Base-by-base conservation (phyloP, 2,329 filamentous ascomycete genomes). In the Colletotrichum gloeosporioides region DNA sequence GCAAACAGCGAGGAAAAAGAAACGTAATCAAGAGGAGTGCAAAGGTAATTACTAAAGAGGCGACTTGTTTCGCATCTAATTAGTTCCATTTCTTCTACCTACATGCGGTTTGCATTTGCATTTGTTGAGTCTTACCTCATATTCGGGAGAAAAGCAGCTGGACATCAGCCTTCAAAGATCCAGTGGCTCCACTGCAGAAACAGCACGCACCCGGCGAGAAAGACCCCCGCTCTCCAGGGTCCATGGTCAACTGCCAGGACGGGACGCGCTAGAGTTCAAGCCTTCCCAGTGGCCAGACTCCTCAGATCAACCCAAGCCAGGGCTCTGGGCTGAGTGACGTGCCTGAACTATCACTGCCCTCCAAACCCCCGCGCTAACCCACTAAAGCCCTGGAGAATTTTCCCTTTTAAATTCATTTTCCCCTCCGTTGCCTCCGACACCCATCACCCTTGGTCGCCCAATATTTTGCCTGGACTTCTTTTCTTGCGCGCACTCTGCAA, bases 311-410 rank as follows among this genome's bases (percentile, higher is more conserved):
- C 57, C 57, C 64, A 64, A 39, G 44, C 68, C 72, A 66, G 69
- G 73, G 73, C 69, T 72, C 73, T 67, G 31, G 27, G 62, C 73
- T 67, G 53, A 64, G 71, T 69, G 74, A 69, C 65, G 74, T 76
- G 74, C 73, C 73, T 49, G 39, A 12, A 49, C 39, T 76, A 76
- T 74, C 71, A 76, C 57, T 32, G 63, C 74, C 71, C 44, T 74
- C 44, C 74, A 75, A 77, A 75, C 61, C 77, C 77, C 77, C 76
- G 76, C 77, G 39, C 73, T 73, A 77, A 73, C 73, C 77, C 77
- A 78, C 77, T 78, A 78, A 77, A 78, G 76, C 69, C 76, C 75
- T 78, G 64, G 71, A 70, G 69, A 75, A 74, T 77, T 76, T 77
- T 77, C 75, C 71, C 75, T 66, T 72, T 77, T 76, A 78, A 78